Percentiles rank a stretch among this genome's conserved stretches.
phyloP scores from a whole-genome alignment of 1,284 basidiomycete species.

The Apiotrichum montevideense region DNA sequence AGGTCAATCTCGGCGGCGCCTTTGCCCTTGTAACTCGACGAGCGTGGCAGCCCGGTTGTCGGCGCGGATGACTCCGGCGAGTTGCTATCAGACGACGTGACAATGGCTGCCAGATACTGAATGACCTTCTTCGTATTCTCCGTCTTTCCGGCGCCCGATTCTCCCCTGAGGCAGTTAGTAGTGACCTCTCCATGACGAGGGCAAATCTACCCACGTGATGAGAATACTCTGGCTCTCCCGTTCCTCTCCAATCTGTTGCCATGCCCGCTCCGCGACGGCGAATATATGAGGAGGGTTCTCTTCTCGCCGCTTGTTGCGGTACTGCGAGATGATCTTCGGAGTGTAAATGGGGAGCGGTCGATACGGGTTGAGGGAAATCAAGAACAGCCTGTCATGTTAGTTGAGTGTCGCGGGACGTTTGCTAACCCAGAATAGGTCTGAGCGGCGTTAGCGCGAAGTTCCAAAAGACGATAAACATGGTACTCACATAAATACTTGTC shows the following conservation, averaged over 20 bases:
- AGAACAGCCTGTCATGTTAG: constrained; percentile 53
- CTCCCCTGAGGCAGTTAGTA: constrained; percentile 58
- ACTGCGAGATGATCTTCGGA: constrained; percentile 84
- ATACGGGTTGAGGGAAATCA: constrained; percentile 98
- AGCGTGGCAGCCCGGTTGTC: constrained; percentile 36
- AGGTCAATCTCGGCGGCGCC: constrained; percentile 28
- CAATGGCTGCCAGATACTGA: constrained; percentile 96
- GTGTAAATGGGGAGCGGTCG: constrained; percentile 89
- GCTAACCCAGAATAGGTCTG: constrained; percentile 46
- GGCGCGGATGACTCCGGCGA: constrained; percentile 28
- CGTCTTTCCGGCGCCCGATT: constrained; percentile 98
- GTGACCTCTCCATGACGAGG: neutral
- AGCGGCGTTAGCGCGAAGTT: neutral
- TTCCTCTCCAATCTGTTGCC: constrained; percentile 97
- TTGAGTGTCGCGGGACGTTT: neutral
- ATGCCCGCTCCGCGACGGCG: constrained; percentile 93
- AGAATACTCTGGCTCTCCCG: constrained; percentile 96
- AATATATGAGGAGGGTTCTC: constrained; percentile 97
- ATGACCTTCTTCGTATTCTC: constrained; percentile 99
- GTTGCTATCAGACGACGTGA: constrained; percentile 59
- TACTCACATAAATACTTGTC: constrained; percentile 87
- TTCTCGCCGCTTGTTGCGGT: constrained; percentile 82
- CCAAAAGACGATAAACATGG: too few relatives aligned
- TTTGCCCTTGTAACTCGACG: constrained; percentile 45
- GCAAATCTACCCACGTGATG: constrained; percentile 68